Evolutionary conservation across 2,329 filamentous ascomycete species (phyloP), one percentile per base, ranked within the genome.

Genomic region (Ceratocystis albifundus): DNA sequence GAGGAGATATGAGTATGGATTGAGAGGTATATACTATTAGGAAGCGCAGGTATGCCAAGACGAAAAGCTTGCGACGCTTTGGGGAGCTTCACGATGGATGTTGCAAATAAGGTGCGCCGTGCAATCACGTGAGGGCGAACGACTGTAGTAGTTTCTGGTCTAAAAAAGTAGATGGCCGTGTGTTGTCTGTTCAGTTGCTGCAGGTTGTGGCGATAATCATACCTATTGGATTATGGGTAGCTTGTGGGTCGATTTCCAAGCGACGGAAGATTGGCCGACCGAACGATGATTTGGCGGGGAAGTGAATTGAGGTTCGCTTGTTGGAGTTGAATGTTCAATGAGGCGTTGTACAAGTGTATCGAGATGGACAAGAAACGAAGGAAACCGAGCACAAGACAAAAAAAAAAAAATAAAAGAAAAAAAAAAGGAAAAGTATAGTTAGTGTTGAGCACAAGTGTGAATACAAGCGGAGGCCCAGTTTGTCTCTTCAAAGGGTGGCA

Each of bases 201-300:
- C 30, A 36, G 30, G 22, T 32, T 59, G 55, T 59, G 55, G 55
- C 55, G 55, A 59, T 59, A 20, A 20, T 59, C 25, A 59, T 59
- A n/a, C 48, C 48, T 25, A 17, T 6, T 15, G n/a, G 48, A n/a
- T 20, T 15, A 59, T 32, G 25, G 36, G 28, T 59, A 15, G 55
- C 4, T n/a, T 59, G 55, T 59, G 55, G 55, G 55, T 59, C 55
- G 55, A 59, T 59, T 59, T 59, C 55, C 10, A 36, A 59, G 55
- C 30, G 55, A 20, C 4, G 25, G 36, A 4, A 41, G 30, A 59
- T 59, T 59, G 17, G 32, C 25, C 2, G 55, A 15, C 55, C 32
- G 55, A 36, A 36, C 55, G 55, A 36, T 30, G 55, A 41, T 41
- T n/a, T 25, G 17, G n/a, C 3, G 55, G 17, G 32, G 30, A 30